Evolutionary conservation across 192 early-diverging fungal genomes (phyloP), one percentile per base, ranked within the genome.

Genomic region (Neocallimastix lanati): DNA sequence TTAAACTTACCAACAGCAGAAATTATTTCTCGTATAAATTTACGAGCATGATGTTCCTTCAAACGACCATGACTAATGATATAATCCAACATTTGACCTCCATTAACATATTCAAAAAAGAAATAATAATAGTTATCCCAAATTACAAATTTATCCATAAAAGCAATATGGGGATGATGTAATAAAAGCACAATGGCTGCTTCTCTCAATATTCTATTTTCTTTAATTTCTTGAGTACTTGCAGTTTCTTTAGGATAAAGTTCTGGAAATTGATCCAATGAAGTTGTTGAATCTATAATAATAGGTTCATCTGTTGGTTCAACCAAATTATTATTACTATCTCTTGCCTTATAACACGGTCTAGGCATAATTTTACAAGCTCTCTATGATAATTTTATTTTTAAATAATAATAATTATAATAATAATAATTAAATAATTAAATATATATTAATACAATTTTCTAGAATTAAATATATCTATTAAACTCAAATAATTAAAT

Each of bases 11-110:
- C 92, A 77, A 95, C 86, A 29, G 96, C 96, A 29, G 94, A 95
- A 6, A 90, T 87, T 76, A 98, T 94, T 83, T 97, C 95, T 29
- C 94, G 87, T 29, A 96, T 91, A 86, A 96, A 96, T 80, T 88
- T 87, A 58, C 96, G 88, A 0, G 96, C 96, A 77, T 93, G 89
- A 82, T 93, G 93, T 83, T 99, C 98, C 83, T 96, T 97, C 40
- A 99, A 87, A 76, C 93, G 90, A 6, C 96, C 96, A 83, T 97
- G 96, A 40, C 92, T 91, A 77, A 98, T 95, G 76, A 98, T 97
- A 81, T 93, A 97, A 83, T 97, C 96, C 28, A 98, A 85, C 87
- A 98, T 89, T 85, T 96, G 94, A 1, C 93, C 92, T n/a, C 96
- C 96, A 79, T 93, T 89, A 0, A 97, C 94, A 81, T 92, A 91